Percentiles rank a stretch among this genome's conserved stretches.
phyloP scores from a whole-genome alignment of 345 rosid genomes.

The Hibiscus trionum region DNA sequence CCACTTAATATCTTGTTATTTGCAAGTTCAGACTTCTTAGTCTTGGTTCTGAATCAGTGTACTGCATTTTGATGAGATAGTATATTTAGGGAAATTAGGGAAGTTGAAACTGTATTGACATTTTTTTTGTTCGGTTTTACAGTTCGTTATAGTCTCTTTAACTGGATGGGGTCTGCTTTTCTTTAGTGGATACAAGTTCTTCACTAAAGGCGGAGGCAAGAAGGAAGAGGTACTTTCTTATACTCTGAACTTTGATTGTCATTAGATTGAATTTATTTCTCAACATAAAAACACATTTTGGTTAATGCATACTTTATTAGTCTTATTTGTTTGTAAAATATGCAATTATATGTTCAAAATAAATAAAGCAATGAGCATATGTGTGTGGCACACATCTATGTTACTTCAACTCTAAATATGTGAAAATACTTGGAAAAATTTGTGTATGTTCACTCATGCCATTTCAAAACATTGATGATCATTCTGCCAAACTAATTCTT shows the following conservation, averaged over 20 bases:
- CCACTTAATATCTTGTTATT: not conserved
- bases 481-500: too few relatives aligned
- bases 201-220: conserved; percentile 29
- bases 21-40: too few relatives aligned
- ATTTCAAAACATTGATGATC: too few relatives aligned
- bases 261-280: too few relatives aligned
- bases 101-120: not conserved
- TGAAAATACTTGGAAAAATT: not conserved
- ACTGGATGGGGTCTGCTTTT: conserved; percentile 57
- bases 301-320: not conserved
- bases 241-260: not conserved
- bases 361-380: not conserved
- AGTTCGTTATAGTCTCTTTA: conserved; percentile 63
- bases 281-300: not conserved
- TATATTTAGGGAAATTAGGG: not conserved
- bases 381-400: not conserved
- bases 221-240: conserved; percentile 39
- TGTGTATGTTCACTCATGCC: not conserved
- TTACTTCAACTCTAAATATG: not conserved
- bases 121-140: conserved; percentile 17
- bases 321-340: not conserved
- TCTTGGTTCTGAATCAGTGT: not conserved
- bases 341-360: not conserved
- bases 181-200: conserved; percentile 48
- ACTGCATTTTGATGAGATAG: not conserved